Conservation (phyloP, 2,329 filamentous ascomycete genomes). For the Annulohypoxylon truncatum region DNA sequence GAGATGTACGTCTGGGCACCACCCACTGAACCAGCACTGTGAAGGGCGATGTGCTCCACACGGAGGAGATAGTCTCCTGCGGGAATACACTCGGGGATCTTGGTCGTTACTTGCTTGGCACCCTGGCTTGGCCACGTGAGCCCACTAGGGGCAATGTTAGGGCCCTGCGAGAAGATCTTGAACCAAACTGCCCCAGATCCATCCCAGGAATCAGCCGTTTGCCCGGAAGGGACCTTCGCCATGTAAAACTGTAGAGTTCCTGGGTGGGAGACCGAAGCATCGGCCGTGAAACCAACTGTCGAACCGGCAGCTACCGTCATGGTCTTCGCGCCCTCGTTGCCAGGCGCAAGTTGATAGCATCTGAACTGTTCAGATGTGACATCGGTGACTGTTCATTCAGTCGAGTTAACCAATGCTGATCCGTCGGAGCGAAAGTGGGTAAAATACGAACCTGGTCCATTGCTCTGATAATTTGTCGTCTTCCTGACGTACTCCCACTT, state of each 20-base stretch:
- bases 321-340: conserved; percentile 55
- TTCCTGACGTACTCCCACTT: conserved; percentile 62
- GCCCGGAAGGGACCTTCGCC: conserved; percentile 54
- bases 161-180: conserved; percentile 59
- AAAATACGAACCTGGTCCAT: conserved; percentile 53
- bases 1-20: conserved; percentile 61
- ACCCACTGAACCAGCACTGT: conserved; percentile 54
- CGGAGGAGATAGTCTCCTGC: conserved; percentile 63
- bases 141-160: conserved; percentile 51
- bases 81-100: conserved; percentile 58
- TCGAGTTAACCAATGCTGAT: conserved; percentile 10
- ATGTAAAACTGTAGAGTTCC: conserved; percentile 56
- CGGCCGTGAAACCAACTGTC: conserved; percentile 58
- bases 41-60: conserved; percentile 62
- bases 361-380: conserved; percentile 61
- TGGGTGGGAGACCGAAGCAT: conserved; percentile 56
- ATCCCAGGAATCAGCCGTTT: conserved; percentile 54
- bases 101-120: conserved; percentile 54
- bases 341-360: conserved; percentile 61
- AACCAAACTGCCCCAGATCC: conserved; percentile 55
- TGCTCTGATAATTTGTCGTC: conserved; percentile 62
- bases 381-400: conserved; percentile 54
- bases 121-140: conserved; percentile 57
- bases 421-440: not conserved
- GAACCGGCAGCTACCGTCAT: conserved; percentile 59